These are phyloP conservation scores for Crithidia brevicula DNA, from an alignment of 208 protist species.

Conservation along the genomic window DNA sequence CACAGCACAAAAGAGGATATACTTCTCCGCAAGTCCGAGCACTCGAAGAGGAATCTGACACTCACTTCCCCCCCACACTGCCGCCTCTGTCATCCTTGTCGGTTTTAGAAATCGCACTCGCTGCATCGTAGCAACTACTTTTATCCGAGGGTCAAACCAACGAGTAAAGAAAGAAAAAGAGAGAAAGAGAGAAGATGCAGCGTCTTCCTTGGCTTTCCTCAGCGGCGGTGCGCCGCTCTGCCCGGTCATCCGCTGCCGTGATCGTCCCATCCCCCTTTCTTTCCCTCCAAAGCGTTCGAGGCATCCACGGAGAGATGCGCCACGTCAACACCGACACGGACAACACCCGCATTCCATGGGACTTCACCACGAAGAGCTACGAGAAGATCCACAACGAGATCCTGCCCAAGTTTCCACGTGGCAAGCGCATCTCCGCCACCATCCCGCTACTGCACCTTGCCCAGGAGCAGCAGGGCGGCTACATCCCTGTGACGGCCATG, in stretches of 20 bases:
- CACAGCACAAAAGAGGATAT: too few relatives aligned
- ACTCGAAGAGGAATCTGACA: too few relatives aligned
- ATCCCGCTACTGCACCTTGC: constrained; percentile 93
- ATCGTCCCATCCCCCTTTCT: not conserved
- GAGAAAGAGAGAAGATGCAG: not conserved
- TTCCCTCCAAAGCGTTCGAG: constrained; percentile 9
- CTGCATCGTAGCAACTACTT: too few relatives aligned
- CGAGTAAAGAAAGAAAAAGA: too few relatives aligned
- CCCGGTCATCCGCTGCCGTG: too few relatives aligned
- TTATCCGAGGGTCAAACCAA: too few relatives aligned
- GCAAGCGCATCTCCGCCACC: constrained; percentile 71
- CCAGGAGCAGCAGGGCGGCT: constrained; percentile 91
- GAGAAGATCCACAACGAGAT: constrained; percentile 90
- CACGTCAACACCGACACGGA: constrained; percentile 90
- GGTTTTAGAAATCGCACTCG: too few relatives aligned
- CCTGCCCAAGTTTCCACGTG: constrained; percentile 92
- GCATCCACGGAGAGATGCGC: constrained; percentile 84
- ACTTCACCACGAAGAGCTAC: constrained; percentile 91
- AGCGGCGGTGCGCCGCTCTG: not conserved
- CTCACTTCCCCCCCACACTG: too few relatives aligned
- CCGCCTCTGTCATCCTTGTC: too few relatives aligned
- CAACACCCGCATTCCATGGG: constrained; percentile 93
- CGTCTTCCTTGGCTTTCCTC: constrained; percentile 3
- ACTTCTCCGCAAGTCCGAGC: too few relatives aligned
- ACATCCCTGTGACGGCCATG: constrained; percentile 94